Conservation (phyloP, 148 eudicot genomes). For the Vaccinium macrocarpon region DNA sequence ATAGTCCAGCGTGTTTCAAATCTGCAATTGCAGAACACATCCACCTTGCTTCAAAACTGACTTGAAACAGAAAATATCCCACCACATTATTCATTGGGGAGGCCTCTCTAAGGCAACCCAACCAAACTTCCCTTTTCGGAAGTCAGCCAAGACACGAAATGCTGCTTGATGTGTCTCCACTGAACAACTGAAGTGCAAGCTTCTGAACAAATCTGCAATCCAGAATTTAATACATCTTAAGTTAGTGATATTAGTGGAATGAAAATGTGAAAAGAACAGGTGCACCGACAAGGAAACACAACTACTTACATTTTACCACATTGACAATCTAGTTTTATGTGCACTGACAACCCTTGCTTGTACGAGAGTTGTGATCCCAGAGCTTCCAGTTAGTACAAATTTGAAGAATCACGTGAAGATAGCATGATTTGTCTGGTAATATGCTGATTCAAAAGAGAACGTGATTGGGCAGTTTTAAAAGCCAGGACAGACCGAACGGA, state of each 20-base stretch:
- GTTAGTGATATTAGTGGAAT: neutral
- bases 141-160: conserved; percentile 83
- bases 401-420: too few relatives aligned
- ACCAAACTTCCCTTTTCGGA: conserved; percentile 89
- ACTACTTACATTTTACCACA: conserved; percentile 77
- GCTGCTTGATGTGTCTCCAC: conserved; percentile 88
- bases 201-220: conserved; percentile 74
- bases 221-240: neutral
- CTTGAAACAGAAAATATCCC: neutral
- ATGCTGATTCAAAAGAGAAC: too few relatives aligned
- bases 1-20: neutral
- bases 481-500: too few relatives aligned
- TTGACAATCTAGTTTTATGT: conserved; percentile 36
- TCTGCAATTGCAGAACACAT: neutral
- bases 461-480: too few relatives aligned
- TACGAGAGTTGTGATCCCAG: too few relatives aligned
- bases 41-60: neutral
- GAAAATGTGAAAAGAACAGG: neutral
- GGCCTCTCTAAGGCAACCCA: conserved; percentile 89
- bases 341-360: too few relatives aligned
- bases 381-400: too few relatives aligned
- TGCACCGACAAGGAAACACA: neutral
- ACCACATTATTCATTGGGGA: conserved; percentile 37
- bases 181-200: conserved; percentile 69
- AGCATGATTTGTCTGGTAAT: too few relatives aligned